These are phyloP conservation scores for Stropharia rugosoannulata DNA, from an alignment of 768 basidiomycete species.

Conservation along the genomic window DNA sequence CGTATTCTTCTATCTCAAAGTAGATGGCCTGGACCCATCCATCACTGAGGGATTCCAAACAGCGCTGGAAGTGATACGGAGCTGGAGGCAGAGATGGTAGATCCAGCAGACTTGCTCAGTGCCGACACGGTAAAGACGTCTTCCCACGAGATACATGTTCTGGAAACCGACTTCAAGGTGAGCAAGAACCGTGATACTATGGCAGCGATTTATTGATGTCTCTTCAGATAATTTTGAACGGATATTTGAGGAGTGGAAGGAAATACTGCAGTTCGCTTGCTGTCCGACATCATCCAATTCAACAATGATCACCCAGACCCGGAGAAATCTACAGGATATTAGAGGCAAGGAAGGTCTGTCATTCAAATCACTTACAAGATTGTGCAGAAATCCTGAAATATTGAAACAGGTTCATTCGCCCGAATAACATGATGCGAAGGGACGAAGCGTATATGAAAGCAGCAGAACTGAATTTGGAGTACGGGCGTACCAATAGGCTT, in stretches of 20 bases:
- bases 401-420: conserved; percentile 29
- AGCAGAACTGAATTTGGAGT: conserved; percentile 39
- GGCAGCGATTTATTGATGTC: neutral
- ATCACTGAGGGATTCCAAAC: conserved; percentile 37
- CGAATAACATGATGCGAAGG: conserved; percentile 36
- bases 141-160: conserved; percentile 52
- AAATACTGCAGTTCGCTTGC: conserved; percentile 50
- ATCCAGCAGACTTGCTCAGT: conserved; percentile 61
- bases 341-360: conserved; percentile 35
- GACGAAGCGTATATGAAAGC: conserved; percentile 41
- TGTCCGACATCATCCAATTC: conserved; percentile 59
- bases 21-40: conserved; percentile 30
- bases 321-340: conserved; percentile 41
- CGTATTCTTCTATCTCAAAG: conserved; percentile 30
- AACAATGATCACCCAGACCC: conserved; percentile 49
- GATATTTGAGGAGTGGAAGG: conserved; percentile 45
- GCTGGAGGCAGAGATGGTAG: conserved; percentile 50
- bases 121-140: conserved; percentile 45
- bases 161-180: conserved; percentile 59
- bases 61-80: conserved; percentile 34
- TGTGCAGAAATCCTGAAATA: neutral
- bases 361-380: neutral
- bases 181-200: neutral
- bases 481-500: conserved; percentile 51
- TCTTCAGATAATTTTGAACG: conserved; percentile 47